These are phyloP conservation scores for Paecilomyces niveus DNA, from an alignment of 2,329 filamentous ascomycete species.

Conservation along the genomic window DNA sequence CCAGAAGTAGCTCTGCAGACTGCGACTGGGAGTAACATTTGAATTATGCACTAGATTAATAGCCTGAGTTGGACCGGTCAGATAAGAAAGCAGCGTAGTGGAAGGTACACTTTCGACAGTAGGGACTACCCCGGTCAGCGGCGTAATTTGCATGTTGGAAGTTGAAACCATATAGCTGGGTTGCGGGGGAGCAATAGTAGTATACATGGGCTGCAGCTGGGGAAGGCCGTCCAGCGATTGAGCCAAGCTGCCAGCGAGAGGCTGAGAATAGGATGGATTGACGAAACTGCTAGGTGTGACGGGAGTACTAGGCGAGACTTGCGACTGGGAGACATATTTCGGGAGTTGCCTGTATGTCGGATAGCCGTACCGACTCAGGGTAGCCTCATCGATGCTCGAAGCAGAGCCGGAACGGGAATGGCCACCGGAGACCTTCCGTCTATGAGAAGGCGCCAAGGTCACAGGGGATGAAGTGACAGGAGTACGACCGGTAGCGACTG, in stretches of 20 bases:
- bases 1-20: constrained; percentile 79
- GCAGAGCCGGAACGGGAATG: constrained; percentile 57
- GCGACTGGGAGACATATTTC: constrained; percentile 42
- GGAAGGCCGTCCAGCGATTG: constrained; percentile 23
- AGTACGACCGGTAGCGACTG: constrained; percentile 18
- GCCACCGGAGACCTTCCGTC: constrained; percentile 30
- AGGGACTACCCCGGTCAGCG: constrained; percentile 17
- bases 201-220: constrained; percentile 35
- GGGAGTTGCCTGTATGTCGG: constrained; percentile 77
- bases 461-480: constrained; percentile 60
- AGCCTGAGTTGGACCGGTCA: constrained; percentile 72
- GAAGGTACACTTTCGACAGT: constrained; percentile 26
- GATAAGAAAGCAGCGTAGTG: constrained; percentile 69
- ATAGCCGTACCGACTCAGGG: constrained; percentile 66
- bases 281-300: constrained; percentile 33
- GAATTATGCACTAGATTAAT: constrained; percentile 75
- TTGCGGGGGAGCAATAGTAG: constrained; percentile 19
- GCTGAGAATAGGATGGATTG: constrained; percentile 27
- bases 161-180: constrained; percentile 18
- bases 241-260: constrained; percentile 25
- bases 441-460: constrained; percentile 42
- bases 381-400: constrained; percentile 59
- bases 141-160: constrained; percentile 19
- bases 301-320: constrained; percentile 33
- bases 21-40: constrained; percentile 58